Evolutionary conservation across 2,329 filamentous ascomycete genomes (phyloP).

Genomic region (Aspergillus fumigatiaffinis): DNA sequence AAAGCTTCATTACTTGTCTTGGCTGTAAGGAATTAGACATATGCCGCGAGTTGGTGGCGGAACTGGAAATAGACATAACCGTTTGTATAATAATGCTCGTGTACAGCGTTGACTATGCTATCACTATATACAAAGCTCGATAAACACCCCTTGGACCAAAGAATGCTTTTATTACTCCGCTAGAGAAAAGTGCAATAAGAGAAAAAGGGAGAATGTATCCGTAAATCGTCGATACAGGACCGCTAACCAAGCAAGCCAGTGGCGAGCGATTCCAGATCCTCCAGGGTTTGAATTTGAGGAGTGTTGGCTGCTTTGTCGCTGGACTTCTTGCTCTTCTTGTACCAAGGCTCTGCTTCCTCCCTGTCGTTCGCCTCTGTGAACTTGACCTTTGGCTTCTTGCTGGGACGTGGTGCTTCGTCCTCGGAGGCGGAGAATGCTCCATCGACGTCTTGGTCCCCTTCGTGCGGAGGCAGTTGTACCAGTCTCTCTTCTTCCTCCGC

Average conservation of each 20-base stretch:
- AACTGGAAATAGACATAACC: background rate
- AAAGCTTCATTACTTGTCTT: too few relatives aligned
- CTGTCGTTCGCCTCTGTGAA: conserved; percentile 29
- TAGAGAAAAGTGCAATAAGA: conserved; percentile 14
- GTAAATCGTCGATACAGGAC: conserved; percentile 9
- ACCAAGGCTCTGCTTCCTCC: conserved; percentile 16
- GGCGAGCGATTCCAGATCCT: conserved; percentile 46
- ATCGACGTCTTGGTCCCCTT: conserved; percentile 16
- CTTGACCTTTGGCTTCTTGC: conserved; percentile 41
- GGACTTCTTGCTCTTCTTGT: conserved; percentile 25
- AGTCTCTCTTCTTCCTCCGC: conserved; percentile 26
- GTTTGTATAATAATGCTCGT: background rate
- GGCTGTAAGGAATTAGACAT: too few relatives aligned
- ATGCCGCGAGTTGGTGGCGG: conserved; percentile 3
- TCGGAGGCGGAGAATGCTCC: conserved; percentile 20
- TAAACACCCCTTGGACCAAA: conserved; percentile 11
- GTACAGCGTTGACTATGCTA: background rate
- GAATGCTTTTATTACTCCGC: conserved; percentile 25
- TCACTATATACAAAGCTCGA: conserved; percentile 7
- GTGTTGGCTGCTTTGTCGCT: conserved; percentile 5
- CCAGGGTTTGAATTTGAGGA: conserved; percentile 40
- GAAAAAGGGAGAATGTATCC: conserved; percentile 11
- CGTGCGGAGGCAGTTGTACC: conserved; percentile 30
- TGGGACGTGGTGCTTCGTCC: conserved; percentile 24
- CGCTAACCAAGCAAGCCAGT: conserved; percentile 39